Evolutionary conservation across 2,329 filamentous ascomycete genomes (phyloP), one percentile per base, ranked within the genome.

Genomic region (Erysiphe pulchra): DNA sequence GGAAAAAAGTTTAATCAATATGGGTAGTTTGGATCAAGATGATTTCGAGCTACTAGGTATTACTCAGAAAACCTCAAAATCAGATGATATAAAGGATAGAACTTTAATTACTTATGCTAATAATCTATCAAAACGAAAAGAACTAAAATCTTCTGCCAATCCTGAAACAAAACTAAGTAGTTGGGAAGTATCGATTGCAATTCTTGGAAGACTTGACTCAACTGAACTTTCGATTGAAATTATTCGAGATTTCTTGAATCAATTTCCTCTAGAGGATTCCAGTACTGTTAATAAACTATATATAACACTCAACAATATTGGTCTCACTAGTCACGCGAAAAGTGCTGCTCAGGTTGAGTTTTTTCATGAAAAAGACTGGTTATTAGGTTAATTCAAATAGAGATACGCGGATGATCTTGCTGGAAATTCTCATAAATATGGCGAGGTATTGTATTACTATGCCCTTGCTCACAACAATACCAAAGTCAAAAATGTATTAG

Each of bases 361-460:
- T 4, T 14, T 16, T 42, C 17, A 28, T 45, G 4, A 11, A 37
- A 14, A 13, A 16, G 13, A 32, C 11, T 16, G 1, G 11, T 6
- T 13, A 32, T n/a, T 13, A 28, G 33, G 34, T 51, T 55, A 55
- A 63, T 47, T 31, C n/a, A 13, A 17, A 28, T 55, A 92, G 82
- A 76, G 79, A 51, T 94, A 84, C 57, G 87, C 85, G 47, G 78
- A 93, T 51, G 69, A 77, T 42, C 68, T 93, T 36, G 73, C 77
- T 11, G 69, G 75, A 48, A 71, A 74, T 38, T 79, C 80, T 0
- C 73, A 82, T 54, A 73, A 79, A 46, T 94, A 87, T 53, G 87
- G 87, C 46, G 75, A 87, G 51, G 82, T 84, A 0, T 69, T 95
- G 17, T 77, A 90, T 63, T 94, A 92, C 65, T 95, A 90, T 59